These are phyloP conservation scores for Tetrahymena malaccensis DNA, from an alignment of 73 alveolate genomes.

Conservation along the genomic window DNA sequence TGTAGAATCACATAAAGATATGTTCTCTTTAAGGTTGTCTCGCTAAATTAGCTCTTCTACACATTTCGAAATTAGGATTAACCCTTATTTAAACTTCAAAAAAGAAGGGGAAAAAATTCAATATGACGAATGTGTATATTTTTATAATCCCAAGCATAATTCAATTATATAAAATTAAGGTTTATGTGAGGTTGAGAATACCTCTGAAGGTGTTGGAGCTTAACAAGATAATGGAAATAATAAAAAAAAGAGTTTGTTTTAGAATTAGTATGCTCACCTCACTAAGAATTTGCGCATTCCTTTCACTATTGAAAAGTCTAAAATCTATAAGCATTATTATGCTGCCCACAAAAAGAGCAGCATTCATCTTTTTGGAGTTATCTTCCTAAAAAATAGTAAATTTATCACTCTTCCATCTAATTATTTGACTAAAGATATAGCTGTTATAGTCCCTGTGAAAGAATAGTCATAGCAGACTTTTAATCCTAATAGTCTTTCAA, in stretches of 20 bases:
- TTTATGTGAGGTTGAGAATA: background rate
- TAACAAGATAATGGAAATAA: background rate
- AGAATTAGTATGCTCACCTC: background rate
- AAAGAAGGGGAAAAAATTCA: background rate
- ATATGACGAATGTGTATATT: background rate
- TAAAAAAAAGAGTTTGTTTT: background rate
- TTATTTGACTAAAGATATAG: background rate
- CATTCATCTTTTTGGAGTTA: background rate
- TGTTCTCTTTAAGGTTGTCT: background rate
- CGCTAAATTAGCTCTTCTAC: background rate
- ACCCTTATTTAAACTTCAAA: background rate
- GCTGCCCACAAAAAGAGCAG: background rate
- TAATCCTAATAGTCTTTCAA: background rate
- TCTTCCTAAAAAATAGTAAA: background rate
- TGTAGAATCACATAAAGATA: background rate
- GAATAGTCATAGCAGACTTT: background rate
- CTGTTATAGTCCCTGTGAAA: background rate
- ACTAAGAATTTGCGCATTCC: background rate
- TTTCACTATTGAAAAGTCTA: background rate
- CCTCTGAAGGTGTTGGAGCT: background rate
- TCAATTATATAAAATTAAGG: background rate
- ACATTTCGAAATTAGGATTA: background rate
- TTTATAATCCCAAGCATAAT: background rate
- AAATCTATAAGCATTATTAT: background rate
- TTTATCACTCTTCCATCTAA: background rate